These are phyloP conservation scores for Rhodotorula graminis DNA, from an alignment of 768 basidiomycete species.

Conservation along the genomic window DNA sequence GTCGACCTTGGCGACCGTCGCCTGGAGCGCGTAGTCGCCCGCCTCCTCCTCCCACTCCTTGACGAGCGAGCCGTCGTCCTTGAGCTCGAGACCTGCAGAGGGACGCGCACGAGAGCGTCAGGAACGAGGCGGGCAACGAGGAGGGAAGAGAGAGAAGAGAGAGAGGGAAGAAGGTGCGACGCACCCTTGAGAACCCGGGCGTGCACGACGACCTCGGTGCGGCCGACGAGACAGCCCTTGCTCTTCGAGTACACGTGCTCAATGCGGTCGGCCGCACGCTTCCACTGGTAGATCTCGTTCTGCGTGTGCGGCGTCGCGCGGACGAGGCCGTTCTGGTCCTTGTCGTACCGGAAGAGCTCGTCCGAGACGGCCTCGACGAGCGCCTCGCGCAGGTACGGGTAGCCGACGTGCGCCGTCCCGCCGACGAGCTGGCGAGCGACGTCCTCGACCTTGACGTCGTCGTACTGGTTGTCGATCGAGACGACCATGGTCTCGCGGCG, in stretches of 20 bases:
- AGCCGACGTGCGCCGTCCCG: conserved; percentile 69
- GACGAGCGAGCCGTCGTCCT: conserved; percentile 82
- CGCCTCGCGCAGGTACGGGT: conserved; percentile 95
- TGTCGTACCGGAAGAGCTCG: conserved; percentile 75
- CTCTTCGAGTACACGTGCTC: conserved; percentile 83
- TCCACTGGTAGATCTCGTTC: conserved; percentile 63
- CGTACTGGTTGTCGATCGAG: conserved; percentile 70
- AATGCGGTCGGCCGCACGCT: conserved; percentile 70
- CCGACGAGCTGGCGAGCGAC: conserved; percentile 72
- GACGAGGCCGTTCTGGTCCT: conserved; percentile 29
- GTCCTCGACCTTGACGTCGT: conserved; percentile 61
- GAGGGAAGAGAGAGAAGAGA: conserved; percentile 4
- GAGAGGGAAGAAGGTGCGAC: too few species aligned
- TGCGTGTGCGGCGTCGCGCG: conserved; percentile 7
- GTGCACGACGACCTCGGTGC: conserved; percentile 74
- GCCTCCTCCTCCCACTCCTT: conserved; percentile 96
- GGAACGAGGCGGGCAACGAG: too few species aligned
- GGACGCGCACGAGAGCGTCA: not conserved
- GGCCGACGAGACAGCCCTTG: conserved; percentile 76
- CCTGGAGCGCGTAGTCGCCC: conserved; percentile 77
- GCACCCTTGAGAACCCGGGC: conserved; percentile 76
- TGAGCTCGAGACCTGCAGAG: conserved; percentile 69
- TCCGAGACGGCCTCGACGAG: conserved; percentile 81
- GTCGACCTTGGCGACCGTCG: conserved; percentile 69
- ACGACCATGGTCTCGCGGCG: conserved; percentile 91